Conservation (phyloP, 371 early-diverging fungal genomes). For the Mortierella polycephala region DNA sequence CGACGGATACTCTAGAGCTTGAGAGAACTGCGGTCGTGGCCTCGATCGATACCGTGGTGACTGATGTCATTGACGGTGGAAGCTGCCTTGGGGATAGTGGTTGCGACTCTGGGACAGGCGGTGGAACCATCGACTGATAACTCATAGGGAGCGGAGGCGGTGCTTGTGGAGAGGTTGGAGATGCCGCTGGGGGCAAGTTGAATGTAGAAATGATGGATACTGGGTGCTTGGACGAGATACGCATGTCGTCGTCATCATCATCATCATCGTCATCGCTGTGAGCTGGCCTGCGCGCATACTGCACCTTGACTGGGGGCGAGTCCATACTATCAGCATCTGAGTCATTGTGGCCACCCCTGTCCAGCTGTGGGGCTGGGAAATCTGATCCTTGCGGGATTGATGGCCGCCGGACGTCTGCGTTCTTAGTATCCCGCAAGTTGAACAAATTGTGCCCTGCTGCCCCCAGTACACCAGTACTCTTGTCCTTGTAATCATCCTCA, state of each 20-base stretch:
- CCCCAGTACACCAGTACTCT: neutral
- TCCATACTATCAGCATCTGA: constrained; percentile 39
- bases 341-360: neutral
- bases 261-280: constrained; percentile 9
- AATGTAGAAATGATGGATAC: constrained; percentile 48
- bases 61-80: constrained; percentile 26
- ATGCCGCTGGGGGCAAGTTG: constrained; percentile 42
- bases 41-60: constrained; percentile 49
- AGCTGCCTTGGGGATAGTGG: constrained; percentile 9
- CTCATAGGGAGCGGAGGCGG: constrained; percentile 32
- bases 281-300: constrained; percentile 28
- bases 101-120: constrained; percentile 38
- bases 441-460: neutral
- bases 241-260: constrained; percentile 22
- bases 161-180: constrained; percentile 25
- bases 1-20: constrained; percentile 44
- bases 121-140: constrained; percentile 25
- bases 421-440: neutral
- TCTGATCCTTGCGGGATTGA: neutral
- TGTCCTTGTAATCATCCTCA: constrained; percentile 14
- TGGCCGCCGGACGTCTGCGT: neutral
- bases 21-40: constrained; percentile 36
- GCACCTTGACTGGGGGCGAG: constrained; percentile 53
- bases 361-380: neutral
- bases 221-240: constrained; percentile 30